These are phyloP conservation scores for Batrachochytrium dendrobatidis DNA, from an alignment of 371 early-diverging fungal species.

Conservation along the genomic window DNA sequence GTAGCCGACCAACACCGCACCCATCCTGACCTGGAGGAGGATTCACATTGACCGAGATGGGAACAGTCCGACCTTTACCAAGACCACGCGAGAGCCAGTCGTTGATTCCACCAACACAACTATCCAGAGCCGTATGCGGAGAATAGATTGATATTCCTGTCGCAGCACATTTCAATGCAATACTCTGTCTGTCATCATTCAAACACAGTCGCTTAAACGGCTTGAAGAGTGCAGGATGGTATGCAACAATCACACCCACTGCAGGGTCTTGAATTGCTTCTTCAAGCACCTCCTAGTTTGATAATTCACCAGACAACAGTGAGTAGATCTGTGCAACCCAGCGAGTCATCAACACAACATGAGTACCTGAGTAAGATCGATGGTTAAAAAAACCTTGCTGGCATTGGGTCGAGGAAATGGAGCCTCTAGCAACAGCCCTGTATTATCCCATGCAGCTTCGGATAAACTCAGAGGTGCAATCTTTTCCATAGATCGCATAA, in stretches of 20 bases:
- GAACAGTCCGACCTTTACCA: conserved; percentile 8
- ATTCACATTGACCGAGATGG: conserved; percentile 13
- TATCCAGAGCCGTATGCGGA: conserved; percentile 96
- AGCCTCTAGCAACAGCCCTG: conserved; percentile 74
- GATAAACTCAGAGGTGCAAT: conserved; percentile 86
- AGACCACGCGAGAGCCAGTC: conserved; percentile 37
- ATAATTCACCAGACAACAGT: no score
- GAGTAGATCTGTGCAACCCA: no score
- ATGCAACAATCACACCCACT: conserved; percentile 81
- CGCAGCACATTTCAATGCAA: conserved; percentile 67
- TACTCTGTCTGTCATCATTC: conserved; percentile 63
- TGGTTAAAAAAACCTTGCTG: conserved; percentile 80
- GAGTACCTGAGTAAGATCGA: conserved; percentile 78
- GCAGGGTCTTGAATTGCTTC: conserved; percentile 78
- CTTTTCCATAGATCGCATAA: conserved; percentile 15
- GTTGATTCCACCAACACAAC: conserved; percentile 63
- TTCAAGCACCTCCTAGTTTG: conserved; percentile 59
- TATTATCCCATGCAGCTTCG: conserved; percentile 94
- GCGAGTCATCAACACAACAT: no score
- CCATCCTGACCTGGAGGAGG: conserved; percentile 18
- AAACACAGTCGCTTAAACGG: conserved; percentile 75
- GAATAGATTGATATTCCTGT: conserved; percentile 85
- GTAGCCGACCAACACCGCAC: conserved; percentile 30
- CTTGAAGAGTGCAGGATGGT: conserved; percentile 95
- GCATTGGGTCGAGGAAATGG: conserved; percentile 62